Evolutionary conservation across 2,329 filamentous ascomycete genomes (phyloP), one percentile per base, ranked within the genome.

Genomic region (Chaetomium strumarium): DNA sequence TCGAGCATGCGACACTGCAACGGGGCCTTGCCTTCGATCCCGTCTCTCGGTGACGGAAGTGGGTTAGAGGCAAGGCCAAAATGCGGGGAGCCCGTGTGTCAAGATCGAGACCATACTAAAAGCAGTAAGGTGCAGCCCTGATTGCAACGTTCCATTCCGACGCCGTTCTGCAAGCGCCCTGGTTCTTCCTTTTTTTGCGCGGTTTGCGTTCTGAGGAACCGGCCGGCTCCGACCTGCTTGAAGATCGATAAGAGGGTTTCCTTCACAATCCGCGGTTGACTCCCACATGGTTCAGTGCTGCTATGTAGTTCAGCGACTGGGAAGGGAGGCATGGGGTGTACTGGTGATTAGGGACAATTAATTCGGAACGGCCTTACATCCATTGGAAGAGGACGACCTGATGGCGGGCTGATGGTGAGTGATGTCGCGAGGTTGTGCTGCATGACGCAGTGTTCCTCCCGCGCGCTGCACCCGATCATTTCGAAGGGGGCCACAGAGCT

Each of bases 121-220:
- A 11, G 12, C 40, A 49, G 53, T 14, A 55, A 52, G 49, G 53
- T 34, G 48, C 33, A 12, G 45, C 33, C 24, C 54, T 46, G 56
- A 60, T 60, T 62, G 59, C 56, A 62, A 62, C 60, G 60, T 62
- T 60, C 55, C 59, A 62, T 60, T 48, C 46, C 14, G 38, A 20
- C 29, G 30, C 48, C 44, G 33, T 33, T 43, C 11, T 14, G 38
- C 13, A 14, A 19, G 24, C n/a, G n/a, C n/a, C n/a, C n/a, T 24
- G 24, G 24, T 24, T 24, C 24, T 24, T 24, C 7, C 24, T 24
- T 24, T 24, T 24, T 24, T 24, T 24, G 24, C 24, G 24, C 24
- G 24, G 24, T 24, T 24, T 24, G 24, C 24, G 4, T 34, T 34
- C 14, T 34, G 33, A 34, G 33, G 14, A 34, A n/a, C n/a, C 33